phyloP scores from a whole-genome alignment of 306 rosid species.

The Acacia confusa region DNA sequence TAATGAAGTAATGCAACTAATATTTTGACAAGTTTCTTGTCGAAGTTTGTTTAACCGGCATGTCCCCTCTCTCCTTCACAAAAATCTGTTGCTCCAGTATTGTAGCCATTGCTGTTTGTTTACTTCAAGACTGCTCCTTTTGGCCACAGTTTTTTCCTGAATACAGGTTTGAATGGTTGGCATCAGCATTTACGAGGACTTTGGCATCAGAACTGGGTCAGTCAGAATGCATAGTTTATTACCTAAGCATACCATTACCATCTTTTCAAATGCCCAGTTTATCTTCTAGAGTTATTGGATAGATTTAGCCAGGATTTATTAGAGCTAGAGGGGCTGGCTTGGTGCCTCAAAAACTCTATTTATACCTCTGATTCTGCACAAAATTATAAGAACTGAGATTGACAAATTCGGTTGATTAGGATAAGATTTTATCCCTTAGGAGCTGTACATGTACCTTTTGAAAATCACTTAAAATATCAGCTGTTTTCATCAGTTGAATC shows the following conservation, averaged over 20 bases:
- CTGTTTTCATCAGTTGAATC: neutral
- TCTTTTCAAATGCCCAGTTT: neutral
- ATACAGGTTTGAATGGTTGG: conserved; percentile 79
- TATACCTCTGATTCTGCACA: no score
- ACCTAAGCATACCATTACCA: neutral
- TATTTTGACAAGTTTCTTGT: conserved; percentile 6
- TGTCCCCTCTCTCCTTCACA: neutral
- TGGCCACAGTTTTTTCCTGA: conserved; percentile 75
- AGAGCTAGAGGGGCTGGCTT: neutral
- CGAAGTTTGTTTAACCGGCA: conserved; percentile 19
- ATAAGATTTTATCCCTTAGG: neutral
- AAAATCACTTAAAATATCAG: neutral
- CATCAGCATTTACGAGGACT: conserved; percentile 54
- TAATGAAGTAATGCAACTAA: neutral
- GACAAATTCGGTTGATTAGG: no score
- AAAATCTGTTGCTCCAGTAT: neutral
- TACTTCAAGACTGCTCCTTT: conserved; percentile 30
- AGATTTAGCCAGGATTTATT: neutral
- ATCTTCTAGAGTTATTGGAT: neutral
- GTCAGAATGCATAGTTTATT: conserved; percentile 36
- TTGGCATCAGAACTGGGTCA: conserved; percentile 75
- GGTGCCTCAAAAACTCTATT: neutral
- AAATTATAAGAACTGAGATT: neutral
- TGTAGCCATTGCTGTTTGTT: conserved; percentile 17
- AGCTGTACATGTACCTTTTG: neutral